Evolutionary conservation across 345 rosid genomes (phyloP), one percentile per base, ranked within the genome.

Genomic region (Nasturtium officinale): DNA sequence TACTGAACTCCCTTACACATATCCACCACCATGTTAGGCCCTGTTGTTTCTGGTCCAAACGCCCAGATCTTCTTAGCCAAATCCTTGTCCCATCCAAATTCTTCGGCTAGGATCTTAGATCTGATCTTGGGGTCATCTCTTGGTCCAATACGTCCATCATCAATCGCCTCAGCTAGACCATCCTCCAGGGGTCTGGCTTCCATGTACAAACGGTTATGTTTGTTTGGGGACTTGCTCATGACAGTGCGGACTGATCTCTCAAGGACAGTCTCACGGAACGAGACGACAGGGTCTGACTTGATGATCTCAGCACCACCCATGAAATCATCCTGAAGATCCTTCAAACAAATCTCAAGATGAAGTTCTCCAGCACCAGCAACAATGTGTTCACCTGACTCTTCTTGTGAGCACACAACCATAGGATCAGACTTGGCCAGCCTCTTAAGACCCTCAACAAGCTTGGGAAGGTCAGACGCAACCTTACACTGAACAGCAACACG

Each of bases 1-100:
- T 90, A 90, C 67, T 90, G 96, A 3, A 90, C 96, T 78, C 96
- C 96, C 85, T 90, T 90, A 72, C 96, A 90, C 96, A 90, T 87
- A 72, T 88, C 94, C 1, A 88, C 90, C 0, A 87, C 94, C 94
- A 88, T 84, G 85, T 90, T 90, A 9, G 96, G 94, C 0, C 96
- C 96, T 0, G 90, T 87, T 11, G 91, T 88, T 75, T 90, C 96
- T 1, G 94, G 94, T 30, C 94, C 94, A 33, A 90, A 90, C 38
- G 91, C 89, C 96, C 96, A 90, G 32, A 90, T 90, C 67, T 90
- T 90, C 88, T 90, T 90, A 0, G 96, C 89, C 0, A 88, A 87
- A 73, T 90, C 96, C 87, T 88, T 90, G 80, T 90, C 96, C 96
- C 96, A 90, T 0, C 94, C 94, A 26, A 84, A 88, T 53, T 90